Percentiles rank a stretch among this genome's conserved stretches.
phyloP scores from a whole-genome alignment of 2,329 filamentous ascomycete species.

The Rhinocladiella similis region DNA sequence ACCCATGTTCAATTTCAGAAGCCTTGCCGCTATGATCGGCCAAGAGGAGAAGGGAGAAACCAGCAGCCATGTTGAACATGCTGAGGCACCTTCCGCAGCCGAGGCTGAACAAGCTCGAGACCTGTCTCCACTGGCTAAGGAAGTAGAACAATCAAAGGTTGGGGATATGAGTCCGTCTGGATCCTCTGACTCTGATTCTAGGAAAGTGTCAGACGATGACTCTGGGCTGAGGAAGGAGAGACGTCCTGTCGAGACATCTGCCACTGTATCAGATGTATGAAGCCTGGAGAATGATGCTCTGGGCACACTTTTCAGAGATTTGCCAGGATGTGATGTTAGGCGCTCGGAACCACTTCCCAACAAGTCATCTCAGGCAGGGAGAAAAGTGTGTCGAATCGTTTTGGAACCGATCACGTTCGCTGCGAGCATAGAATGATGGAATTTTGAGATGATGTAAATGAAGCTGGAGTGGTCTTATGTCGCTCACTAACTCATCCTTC shows the following conservation, averaged over 20 bases:
- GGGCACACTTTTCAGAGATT: too few species aligned
- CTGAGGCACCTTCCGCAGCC: conserved; percentile 13
- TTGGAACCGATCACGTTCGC: background rate
- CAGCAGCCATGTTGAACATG: conserved; percentile 40
- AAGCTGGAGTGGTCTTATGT: background rate
- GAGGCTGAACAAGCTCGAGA: conserved; percentile 1
- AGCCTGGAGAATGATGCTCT: background rate
- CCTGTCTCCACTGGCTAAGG: background rate
- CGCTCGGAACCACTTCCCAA: background rate
- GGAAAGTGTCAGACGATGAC: conserved; percentile 1
- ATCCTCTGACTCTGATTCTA: conserved; percentile 10
- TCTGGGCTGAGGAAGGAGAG: conserved; percentile 6
- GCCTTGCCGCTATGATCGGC: conserved; percentile 80
- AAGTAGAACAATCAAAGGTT: background rate
- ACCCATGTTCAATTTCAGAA: conserved; percentile 88
- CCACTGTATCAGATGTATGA: conserved; percentile 17
- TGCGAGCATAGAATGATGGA: background rate
- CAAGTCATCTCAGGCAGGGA: background rate
- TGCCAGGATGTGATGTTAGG: background rate
- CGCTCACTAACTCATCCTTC: background rate
- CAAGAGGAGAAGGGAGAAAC: conserved; percentile 55
- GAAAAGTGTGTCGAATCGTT: background rate
- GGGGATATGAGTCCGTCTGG: conserved; percentile 4
- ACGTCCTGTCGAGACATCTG: conserved; percentile 6
- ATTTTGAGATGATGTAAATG: conserved; percentile 1